These are phyloP conservation scores for Talaromyces albobiverticillius DNA, from an alignment of 2,329 filamentous ascomycete species.

Conservation along the genomic window DNA sequence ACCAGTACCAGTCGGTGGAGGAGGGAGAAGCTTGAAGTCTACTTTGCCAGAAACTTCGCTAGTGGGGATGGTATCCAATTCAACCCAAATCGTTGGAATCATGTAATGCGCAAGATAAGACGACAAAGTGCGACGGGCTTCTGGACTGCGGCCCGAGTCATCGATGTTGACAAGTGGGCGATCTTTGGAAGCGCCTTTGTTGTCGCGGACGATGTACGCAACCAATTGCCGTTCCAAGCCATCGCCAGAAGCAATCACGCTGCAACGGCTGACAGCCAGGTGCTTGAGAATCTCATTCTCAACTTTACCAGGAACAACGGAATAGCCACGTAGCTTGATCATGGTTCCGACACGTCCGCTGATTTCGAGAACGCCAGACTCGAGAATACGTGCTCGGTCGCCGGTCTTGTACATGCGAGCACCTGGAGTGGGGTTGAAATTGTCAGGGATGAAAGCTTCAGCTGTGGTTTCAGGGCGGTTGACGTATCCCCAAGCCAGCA, in stretches of 20 bases:
- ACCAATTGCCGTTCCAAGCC: conserved; percentile 72
- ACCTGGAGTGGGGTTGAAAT: conserved; percentile 58
- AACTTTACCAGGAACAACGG: conserved; percentile 72
- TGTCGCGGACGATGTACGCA: conserved; percentile 71
- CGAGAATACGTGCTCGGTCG: conserved; percentile 65
- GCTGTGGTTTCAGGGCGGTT: conserved; percentile 76
- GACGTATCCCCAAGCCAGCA: conserved; percentile 73
- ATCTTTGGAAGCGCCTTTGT: conserved; percentile 49
- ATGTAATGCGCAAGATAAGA: conserved; percentile 75
- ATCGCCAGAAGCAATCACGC: conserved; percentile 71
- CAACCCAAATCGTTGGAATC: conserved; percentile 76
- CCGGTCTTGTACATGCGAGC: conserved; percentile 73
- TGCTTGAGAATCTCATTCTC: conserved; percentile 69
- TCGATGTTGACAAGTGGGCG: conserved; percentile 65
- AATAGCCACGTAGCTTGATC: conserved; percentile 79
- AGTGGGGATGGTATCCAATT: conserved; percentile 67
- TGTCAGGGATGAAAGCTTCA: conserved; percentile 66
- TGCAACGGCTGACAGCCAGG: conserved; percentile 68
- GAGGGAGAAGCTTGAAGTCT: conserved; percentile 68
- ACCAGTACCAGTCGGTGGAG: conserved; percentile 54
- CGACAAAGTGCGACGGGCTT: conserved; percentile 63
- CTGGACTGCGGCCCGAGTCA: conserved; percentile 67
- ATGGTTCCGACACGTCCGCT: conserved; percentile 73
- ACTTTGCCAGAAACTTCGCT: conserved; percentile 77
- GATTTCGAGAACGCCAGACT: conserved; percentile 69